These are phyloP conservation scores for Thuidium tamariscinum DNA, from an alignment of 225 moss, liverwort and hornwort species.

Conservation along the genomic window DNA sequence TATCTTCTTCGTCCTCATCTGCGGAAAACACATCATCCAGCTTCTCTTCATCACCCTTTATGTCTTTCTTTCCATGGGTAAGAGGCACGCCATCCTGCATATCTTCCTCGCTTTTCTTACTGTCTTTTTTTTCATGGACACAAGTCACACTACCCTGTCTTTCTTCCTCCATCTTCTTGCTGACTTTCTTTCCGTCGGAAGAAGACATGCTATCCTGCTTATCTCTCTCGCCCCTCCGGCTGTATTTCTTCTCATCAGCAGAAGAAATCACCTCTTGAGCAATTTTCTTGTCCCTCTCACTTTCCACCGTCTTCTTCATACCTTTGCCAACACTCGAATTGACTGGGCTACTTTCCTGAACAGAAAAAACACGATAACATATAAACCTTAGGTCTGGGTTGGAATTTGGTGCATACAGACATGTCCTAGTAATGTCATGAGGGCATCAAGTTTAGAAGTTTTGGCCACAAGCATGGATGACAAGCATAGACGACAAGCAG, in stretches of 20 bases:
- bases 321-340: neutral
- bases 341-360: conserved; percentile 9
- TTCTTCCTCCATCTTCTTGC: neutral
- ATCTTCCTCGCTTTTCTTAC: neutral
- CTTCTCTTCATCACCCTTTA: neutral
- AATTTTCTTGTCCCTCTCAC: neutral
- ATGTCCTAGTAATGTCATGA: neutral
- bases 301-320: neutral
- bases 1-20: conserved; percentile 16
- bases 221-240: conserved; percentile 1
- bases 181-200: neutral
- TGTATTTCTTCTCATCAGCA: conserved; percentile 19
- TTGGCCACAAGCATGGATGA: neutral
- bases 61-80: neutral
- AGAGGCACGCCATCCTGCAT: neutral
- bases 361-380: neutral
- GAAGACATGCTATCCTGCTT: neutral
- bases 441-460: neutral
- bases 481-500: neutral
- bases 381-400: neutral
- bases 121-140: conserved; percentile 1
- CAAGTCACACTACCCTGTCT: neutral
- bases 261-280: neutral
- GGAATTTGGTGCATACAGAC: neutral
- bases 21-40: neutral